Conservation (phyloP, 202 grass and related monocot species). For the Panicum virgatum region DNA sequence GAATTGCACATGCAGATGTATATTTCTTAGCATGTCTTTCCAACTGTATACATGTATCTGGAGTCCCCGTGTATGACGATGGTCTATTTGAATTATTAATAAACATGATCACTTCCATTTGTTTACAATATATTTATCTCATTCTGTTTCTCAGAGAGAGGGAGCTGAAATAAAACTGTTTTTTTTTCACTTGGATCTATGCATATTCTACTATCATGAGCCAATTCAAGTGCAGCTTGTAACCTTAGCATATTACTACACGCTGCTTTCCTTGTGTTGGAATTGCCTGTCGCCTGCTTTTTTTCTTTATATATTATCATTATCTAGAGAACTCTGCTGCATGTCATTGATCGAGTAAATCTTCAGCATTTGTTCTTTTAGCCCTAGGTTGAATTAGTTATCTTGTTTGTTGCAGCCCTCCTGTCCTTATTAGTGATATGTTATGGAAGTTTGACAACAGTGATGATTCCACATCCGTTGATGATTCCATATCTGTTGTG, state of each 20-base stretch:
- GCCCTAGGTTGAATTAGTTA: constrained; percentile 25
- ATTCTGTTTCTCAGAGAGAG: background rate
- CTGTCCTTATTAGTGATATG: constrained; percentile 91
- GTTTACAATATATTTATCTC: background rate
- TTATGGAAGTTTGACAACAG: constrained; percentile 59
- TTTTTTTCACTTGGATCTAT: background rate
- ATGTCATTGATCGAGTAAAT: background rate
- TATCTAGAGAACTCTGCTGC: background rate
- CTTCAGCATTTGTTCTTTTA: background rate
- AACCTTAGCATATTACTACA: too few relatives aligned
- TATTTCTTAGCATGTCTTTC: background rate
- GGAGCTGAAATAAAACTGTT: background rate
- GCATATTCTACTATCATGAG: background rate
- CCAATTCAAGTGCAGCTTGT: background rate
- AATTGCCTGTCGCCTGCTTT: background rate
- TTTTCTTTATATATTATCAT: constrained; percentile 2
- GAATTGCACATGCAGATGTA: background rate
- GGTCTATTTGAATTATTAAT: background rate
- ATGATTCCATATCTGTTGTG: constrained; percentile 56
- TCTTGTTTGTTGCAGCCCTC: constrained; percentile 61
- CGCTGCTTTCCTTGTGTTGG: background rate
- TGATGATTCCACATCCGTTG: constrained; percentile 53
- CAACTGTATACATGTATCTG: background rate
- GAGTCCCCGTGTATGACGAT: background rate
- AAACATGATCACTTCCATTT: background rate